Evolutionary conservation across 2,329 filamentous ascomycete genomes (phyloP).

Genomic region (Pseudogymnoascus sp.): DNA sequence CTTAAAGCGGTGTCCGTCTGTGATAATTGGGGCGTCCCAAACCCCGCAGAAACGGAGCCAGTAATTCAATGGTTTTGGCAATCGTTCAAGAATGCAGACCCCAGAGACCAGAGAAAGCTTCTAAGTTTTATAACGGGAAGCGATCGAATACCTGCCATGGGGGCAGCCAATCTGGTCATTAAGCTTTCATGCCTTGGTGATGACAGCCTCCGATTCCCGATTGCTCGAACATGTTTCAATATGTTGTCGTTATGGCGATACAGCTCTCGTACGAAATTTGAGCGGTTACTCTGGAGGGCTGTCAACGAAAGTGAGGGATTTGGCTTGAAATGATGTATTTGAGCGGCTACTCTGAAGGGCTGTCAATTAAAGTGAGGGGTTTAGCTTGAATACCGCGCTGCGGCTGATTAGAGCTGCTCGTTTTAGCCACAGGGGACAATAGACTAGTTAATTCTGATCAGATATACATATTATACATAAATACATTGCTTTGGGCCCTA

Average conservation of each 20-base stretch:
- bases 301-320: constrained; percentile 90
- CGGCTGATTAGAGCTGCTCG: background rate
- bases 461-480: constrained; percentile 1
- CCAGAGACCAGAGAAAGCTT: constrained; percentile 66
- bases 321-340: constrained; percentile 61
- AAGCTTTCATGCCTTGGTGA: constrained; percentile 68
- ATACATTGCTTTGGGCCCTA: background rate
- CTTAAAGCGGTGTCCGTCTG: constrained; percentile 72
- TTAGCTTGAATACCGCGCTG: too few relatives aligned
- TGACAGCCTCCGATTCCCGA: constrained; percentile 67
- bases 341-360: background rate
- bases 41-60: constrained; percentile 52
- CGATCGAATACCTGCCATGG: constrained; percentile 83
- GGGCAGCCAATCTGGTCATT: constrained; percentile 70
- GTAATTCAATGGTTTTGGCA: constrained; percentile 86
- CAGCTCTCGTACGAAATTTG: constrained; percentile 55
- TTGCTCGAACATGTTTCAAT: constrained; percentile 89
- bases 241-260: constrained; percentile 71
- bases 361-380: too few relatives aligned
- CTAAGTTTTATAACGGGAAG: constrained; percentile 84
- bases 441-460: background rate
- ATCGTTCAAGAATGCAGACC: constrained; percentile 58
- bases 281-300: constrained; percentile 70
- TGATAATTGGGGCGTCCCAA: constrained; percentile 63
- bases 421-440: background rate